Evolutionary conservation across 2,329 filamentous ascomycete genomes (phyloP), one percentile per base, ranked within the genome.

Genomic region (Ascochyta koolunga): DNA sequence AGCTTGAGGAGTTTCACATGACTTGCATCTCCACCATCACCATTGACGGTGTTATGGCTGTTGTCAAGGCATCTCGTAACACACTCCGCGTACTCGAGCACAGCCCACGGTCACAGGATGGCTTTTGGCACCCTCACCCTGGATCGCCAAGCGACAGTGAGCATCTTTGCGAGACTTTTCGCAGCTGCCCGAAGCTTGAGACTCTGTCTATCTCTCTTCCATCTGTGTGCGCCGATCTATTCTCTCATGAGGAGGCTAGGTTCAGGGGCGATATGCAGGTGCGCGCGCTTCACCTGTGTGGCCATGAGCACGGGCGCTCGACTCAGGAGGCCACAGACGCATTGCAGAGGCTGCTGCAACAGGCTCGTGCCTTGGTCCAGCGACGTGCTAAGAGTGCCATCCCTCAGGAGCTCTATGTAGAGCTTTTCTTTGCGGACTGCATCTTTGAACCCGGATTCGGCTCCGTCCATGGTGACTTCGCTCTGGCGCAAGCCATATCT

Each of bases 21-120:
- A 82, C 81, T 8, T 81, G 81, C 60, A 78, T 82, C 46, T 80
- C 79, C 16, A 82, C 79, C 47, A 76, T 83, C 59, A 79, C 80
- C 19, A 81, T 83, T 36, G 78, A 81, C 32, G 78, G 80, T 40
- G 77, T 84, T 56, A 79, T 83, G 64, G 78, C 80, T 19, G 74
- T 84, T 21, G 78, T 83, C 46, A 78, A 79, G 62, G 76, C 80
- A 21, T 82, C 80, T 2, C 73, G 72, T 54, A 63, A 70, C 41
- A 81, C 80, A 7, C 70, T 83, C 15, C 76, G 78, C 43, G 78
- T 82, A 38, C 74, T 83, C 21, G 80, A 83, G 68, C 79, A 83
- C 68, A 81, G 80, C 38, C 80, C 80, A n/a, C 77, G 80, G 35
- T 80, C 79, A 13, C 73, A 78, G 59, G 79, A 81, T 63, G 80